Percentiles rank a stretch among this genome's conserved stretches.
phyloP scores from a whole-genome alignment of 805 yeast species.

The Ogataea thermomethanolica region DNA sequence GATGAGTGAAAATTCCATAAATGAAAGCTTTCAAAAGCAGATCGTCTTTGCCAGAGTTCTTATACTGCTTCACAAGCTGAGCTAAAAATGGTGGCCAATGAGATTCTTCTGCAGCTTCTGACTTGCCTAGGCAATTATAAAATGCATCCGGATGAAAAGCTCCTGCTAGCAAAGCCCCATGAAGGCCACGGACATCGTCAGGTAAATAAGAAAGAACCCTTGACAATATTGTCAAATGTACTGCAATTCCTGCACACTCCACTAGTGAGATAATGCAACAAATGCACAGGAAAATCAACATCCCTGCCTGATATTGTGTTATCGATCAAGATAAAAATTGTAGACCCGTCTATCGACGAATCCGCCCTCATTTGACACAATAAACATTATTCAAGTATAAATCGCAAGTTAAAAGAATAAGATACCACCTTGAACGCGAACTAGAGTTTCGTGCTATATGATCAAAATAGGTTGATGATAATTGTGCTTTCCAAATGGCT shows the following conservation, averaged over 20 bases:
- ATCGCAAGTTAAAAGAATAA: background rate
- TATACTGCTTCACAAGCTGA: constrained; percentile 43
- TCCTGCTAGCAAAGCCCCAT: constrained; percentile 48
- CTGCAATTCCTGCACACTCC: constrained; percentile 28
- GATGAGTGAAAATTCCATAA: constrained; percentile 59
- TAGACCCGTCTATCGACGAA: constrained; percentile 5
- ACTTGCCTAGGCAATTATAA: constrained; percentile 52
- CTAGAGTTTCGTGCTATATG: no score
- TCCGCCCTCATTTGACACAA: background rate
- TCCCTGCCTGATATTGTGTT: background rate
- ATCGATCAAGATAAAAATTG: background rate
- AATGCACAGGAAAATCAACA: background rate
- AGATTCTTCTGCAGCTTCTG: constrained; percentile 54
- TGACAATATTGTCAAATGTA: constrained; percentile 37
- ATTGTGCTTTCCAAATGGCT: constrained; percentile 14
- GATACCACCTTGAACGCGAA: no score
- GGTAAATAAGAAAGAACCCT: constrained; percentile 34
- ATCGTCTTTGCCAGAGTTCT: background rate
- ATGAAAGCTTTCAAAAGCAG: constrained; percentile 48
- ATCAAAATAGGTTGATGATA: background rate
- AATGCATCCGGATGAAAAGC: constrained; percentile 69
- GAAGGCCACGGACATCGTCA: constrained; percentile 26
- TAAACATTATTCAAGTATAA: background rate
- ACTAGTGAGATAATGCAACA: background rate
- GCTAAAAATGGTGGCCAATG: constrained; percentile 70